Base-by-base conservation (phyloP, 1,284 basidiomycete genomes). In the Cerrena zonata region DNA sequence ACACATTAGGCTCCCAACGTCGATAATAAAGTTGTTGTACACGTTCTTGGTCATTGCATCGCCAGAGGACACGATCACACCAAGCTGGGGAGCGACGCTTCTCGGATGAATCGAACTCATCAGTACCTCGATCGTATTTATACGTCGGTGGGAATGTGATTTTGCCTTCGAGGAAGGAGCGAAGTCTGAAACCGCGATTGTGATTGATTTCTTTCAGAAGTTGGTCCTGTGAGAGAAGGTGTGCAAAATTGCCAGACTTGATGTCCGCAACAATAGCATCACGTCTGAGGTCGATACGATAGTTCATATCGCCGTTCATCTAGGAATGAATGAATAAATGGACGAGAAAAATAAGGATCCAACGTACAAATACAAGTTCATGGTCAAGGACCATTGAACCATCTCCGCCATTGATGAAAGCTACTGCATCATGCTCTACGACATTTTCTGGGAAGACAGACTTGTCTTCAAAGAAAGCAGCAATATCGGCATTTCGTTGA, bases 321-420 rank as follows among this genome's bases (percentile, higher is more conserved):
- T 89, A 48, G 0, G 47, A 1, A 34, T 4, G 36, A 24, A 39
- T 50, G 51, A 23, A 40, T 22, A 3, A 47, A 7, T 19, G 18
- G 43, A 19, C 11, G 36, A 50, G 1, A 48, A 39, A 11, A 27
- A 24, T 3, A 4, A 21, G 11, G 18, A 25, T 7, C 25, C 21
- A 64, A 77, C 90, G 71, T 57, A 97, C 85, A 51, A 98, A 85
- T 54, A 94, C 91, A 46, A 95, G 79, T 62, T 98, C 94, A 68
- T 98, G 95, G 63, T 98, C 95, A 26, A 96, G 73, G 18, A 95
- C 84, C 78, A 90, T 92, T n/a, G 89, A 82, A 0, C 95, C 95
- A 65, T 95, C 90, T 0, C 95, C 94, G 13, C 95, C 95, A 40
- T 89, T 86, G 3, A 90, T 82, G 61, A 89, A 98, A 1, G 86